Percentiles rank a stretch among this genome's conserved stretches.
Conservation (phyloP, 495 filamentous ascomycete genomes). For the Parathielavia appendiculata region DNA sequence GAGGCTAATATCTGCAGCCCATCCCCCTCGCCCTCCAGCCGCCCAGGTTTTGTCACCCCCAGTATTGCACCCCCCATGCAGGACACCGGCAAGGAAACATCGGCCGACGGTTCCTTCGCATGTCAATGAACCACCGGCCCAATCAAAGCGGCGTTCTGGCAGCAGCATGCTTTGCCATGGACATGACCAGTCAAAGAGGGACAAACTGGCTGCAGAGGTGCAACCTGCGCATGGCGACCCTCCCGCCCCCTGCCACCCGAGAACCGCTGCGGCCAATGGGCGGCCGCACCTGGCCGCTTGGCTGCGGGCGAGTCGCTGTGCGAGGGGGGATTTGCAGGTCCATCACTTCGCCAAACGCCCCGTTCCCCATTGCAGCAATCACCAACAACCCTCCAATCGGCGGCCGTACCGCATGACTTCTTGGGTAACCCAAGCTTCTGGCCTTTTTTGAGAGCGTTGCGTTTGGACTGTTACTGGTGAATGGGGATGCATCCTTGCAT, state of each 20-base stretch:
- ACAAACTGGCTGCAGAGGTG: constrained; percentile 18
- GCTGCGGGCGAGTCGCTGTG: constrained; percentile 30
- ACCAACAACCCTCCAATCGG: constrained; percentile 14
- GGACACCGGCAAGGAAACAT: constrained; percentile 5
- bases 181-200: constrained; percentile 25
- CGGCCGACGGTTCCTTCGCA: constrained; percentile 10
- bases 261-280: constrained; percentile 24
- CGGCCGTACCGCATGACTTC: constrained; percentile 4
- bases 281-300: constrained; percentile 24
- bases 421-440: background rate
- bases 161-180: constrained; percentile 16
- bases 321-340: too few species aligned
- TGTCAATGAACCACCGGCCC: constrained; percentile 18
- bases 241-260: constrained; percentile 29
- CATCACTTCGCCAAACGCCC: constrained; percentile 22
- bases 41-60: constrained; percentile 25
- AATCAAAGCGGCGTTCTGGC: constrained; percentile 29
- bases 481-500: constrained; percentile 1
- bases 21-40: constrained; percentile 29
- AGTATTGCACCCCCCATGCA: constrained; percentile 21
- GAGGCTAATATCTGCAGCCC: constrained; percentile 31
- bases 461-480: background rate
- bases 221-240: constrained; percentile 29
- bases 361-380: constrained; percentile 8
- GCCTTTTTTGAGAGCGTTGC: background rate